Conservation (phyloP, 805 yeast species). For the Candida parachauliodes region DNA sequence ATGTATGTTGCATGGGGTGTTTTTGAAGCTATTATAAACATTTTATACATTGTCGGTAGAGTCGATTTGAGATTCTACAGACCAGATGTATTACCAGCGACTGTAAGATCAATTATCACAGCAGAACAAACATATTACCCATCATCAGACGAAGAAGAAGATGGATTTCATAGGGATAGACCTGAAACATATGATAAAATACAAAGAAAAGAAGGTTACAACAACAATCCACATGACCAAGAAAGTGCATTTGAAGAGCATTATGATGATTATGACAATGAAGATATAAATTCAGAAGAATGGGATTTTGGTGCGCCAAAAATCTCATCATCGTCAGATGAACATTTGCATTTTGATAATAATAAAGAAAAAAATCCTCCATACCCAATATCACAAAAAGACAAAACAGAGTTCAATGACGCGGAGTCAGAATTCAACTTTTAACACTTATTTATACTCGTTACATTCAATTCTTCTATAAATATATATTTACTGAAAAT, state of each 20-base stretch:
- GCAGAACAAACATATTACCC: constrained; percentile 39
- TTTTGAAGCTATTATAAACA: constrained; percentile 55
- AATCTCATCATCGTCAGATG: constrained; percentile 1
- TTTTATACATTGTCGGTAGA: constrained; percentile 60
- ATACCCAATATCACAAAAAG: constrained; percentile 1
- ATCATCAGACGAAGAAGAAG: constrained; percentile 22
- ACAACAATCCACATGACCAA: too few relatives aligned
- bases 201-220: neutral
- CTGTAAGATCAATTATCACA: constrained; percentile 37
- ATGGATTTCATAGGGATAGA: constrained; percentile 11
- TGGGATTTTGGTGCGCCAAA: constrained; percentile 9
- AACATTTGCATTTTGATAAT: constrained; percentile 2
- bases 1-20: constrained; percentile 71
- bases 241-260: constrained; percentile 1
- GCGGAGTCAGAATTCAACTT: constrained; percentile 8
- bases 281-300: constrained; percentile 7
- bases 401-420: neutral
- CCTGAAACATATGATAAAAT: constrained; percentile 9
- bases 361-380: neutral
- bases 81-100: constrained; percentile 54
- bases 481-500: neutral
- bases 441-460: neutral
- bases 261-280: neutral
- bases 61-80: constrained; percentile 77
- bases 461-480: constrained; percentile 2